Evolutionary conservation across 2,329 filamentous ascomycete species (phyloP).

Genomic region (Xylaria sp.): DNA sequence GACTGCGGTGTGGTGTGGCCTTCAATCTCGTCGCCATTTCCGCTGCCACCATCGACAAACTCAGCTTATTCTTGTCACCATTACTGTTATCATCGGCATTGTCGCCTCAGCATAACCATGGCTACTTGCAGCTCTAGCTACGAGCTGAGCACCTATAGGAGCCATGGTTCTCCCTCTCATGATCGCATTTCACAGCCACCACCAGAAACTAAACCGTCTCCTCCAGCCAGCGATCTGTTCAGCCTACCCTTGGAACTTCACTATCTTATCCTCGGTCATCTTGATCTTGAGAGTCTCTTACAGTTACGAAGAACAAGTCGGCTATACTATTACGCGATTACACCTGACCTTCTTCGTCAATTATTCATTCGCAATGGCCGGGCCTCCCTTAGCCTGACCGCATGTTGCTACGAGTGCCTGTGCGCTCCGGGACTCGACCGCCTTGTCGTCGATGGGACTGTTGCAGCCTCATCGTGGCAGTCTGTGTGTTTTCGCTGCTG

Average conservation of each 20-base stretch:
- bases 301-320: slow-evolving; percentile 41
- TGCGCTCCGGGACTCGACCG: slow-evolving; percentile 44
- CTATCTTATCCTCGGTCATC: slow-evolving; percentile 42
- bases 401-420: slow-evolving; percentile 46
- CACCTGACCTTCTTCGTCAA: slow-evolving; percentile 41
- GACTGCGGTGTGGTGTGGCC: background rate
- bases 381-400: slow-evolving; percentile 33
- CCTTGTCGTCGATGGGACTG: slow-evolving; percentile 42
- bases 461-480: slow-evolving; percentile 40
- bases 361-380: slow-evolving; percentile 41
- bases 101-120: slow-evolving; percentile 33
- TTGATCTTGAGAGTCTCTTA: slow-evolving; percentile 44
- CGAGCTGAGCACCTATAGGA: slow-evolving; percentile 24
- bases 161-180: slow-evolving; percentile 18
- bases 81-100: slow-evolving; percentile 4
- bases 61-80: background rate
- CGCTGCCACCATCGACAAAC: background rate
- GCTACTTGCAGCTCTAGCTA: slow-evolving; percentile 29
- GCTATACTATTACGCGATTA: slow-evolving; percentile 45
- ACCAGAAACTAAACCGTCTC: background rate
- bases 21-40: background rate
- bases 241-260: slow-evolving; percentile 46
- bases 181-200: slow-evolving; percentile 13
- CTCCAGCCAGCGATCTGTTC: slow-evolving; percentile 34
- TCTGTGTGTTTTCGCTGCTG: slow-evolving; percentile 49